Evolutionary conservation across 2,329 filamentous ascomycete genomes (phyloP).

Genomic region (Acrodontium crateriforme): DNA sequence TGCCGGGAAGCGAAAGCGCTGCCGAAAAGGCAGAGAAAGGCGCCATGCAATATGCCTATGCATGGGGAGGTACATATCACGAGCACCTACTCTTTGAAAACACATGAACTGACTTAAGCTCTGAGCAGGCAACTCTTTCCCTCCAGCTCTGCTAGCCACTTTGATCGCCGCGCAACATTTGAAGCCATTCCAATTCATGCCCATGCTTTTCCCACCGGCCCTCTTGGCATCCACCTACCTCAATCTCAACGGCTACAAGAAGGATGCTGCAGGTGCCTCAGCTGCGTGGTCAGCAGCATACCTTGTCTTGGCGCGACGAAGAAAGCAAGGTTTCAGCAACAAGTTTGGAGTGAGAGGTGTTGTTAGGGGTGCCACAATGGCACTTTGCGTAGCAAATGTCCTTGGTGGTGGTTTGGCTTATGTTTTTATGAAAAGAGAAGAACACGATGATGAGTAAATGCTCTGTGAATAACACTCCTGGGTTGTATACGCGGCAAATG

Average conservation of each 20-base stretch:
- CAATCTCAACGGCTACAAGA: constrained; percentile 48
- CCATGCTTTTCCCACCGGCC: constrained; percentile 53
- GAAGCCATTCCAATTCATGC: constrained; percentile 51
- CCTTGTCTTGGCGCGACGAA: constrained; percentile 44
- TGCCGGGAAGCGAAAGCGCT: constrained; percentile 25
- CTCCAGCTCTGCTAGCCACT: constrained; percentile 50
- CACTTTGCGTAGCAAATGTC: constrained; percentile 37
- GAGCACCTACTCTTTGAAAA: neutral
- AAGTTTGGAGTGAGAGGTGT: constrained; percentile 38
- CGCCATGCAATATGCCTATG: constrained; percentile 31
- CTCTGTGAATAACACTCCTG: too few species aligned
- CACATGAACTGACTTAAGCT: neutral
- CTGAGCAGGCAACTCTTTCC: constrained; percentile 45
- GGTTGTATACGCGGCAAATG: too few species aligned
- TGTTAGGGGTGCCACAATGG: constrained; percentile 39
- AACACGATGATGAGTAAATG: too few species aligned
- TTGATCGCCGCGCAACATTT: constrained; percentile 52
- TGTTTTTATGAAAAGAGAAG: constrained; percentile 33
- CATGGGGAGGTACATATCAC: constrained; percentile 40
- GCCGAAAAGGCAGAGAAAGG: constrained; percentile 26
- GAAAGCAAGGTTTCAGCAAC: constrained; percentile 35
- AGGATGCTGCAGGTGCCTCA: constrained; percentile 48
- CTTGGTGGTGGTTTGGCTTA: constrained; percentile 39
- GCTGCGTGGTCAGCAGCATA: constrained; percentile 54
- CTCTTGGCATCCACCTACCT: constrained; percentile 53